Evolutionary conservation across 306 rosid genomes (phyloP), one percentile per base, ranked within the genome.

Genomic region (Acacia melanoxylon): DNA sequence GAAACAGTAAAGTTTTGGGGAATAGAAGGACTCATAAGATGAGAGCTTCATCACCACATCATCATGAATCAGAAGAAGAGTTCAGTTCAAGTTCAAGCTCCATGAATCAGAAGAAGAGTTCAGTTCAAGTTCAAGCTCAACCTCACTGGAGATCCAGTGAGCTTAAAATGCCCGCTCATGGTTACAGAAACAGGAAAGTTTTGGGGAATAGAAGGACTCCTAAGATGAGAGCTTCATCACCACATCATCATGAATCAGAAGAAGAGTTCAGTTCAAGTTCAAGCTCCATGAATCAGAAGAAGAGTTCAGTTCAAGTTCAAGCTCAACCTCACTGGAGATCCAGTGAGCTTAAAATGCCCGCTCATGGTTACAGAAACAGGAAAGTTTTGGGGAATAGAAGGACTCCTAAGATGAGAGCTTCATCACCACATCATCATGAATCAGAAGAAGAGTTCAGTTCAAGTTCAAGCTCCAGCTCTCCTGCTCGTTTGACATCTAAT

Each of bases 301-400:
- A n/a, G n/a, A n/a, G n/a, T n/a, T n/a, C n/a, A n/a, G n/a, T n/a
- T n/a, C n/a, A n/a, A n/a, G n/a, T n/a, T n/a, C 96, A 90, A 49
- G 84, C 92, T 22, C 80, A 87, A 37, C 44, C 84, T 70, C 87
- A 85, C 62, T 86, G 83, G 69, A 77, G 69, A 61, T 82, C 86
- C 52, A 76, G 85, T 37, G 75, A 87, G 40, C 31, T 19, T 29
- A 76, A 76, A 77, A 70, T 74, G 31, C 77, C 77, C 33, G 45
- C 89, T 45, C 83, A 70, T 82, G 75, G 66, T 63, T 76, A 76
- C 25, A 82, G 62, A 68, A 78, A 83, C 33, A 1, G 65, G 62
- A 16, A 54, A 2, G 71, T 49, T 71, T 58, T 70, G 54, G 74
- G 27, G n/a, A 82, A 42, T 65, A 73, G 37, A 78, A 78, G 70